These are phyloP conservation scores for Neurospora cerealis DNA, from an alignment of 495 filamentous ascomycete genomes.

Conservation along the genomic window DNA sequence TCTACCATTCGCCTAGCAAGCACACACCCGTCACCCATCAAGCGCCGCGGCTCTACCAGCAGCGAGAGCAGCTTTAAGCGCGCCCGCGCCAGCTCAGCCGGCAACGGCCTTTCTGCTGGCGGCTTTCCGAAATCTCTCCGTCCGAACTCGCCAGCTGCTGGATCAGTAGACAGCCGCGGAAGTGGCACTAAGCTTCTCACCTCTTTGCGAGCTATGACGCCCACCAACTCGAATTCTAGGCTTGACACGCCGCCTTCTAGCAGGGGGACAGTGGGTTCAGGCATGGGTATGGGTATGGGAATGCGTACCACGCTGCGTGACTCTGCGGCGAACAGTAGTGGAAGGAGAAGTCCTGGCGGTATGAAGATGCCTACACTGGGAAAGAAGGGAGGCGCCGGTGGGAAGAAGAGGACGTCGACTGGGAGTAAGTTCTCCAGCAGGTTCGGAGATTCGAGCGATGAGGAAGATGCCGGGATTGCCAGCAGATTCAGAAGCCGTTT, in stretches of 20 bases:
- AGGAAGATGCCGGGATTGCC: slow-evolving; percentile 45
- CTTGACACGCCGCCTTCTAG: slow-evolving; percentile 9
- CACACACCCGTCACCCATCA: slow-evolving; percentile 5
- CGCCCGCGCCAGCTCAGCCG: slow-evolving; percentile 8
- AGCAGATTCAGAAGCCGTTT: slow-evolving; percentile 58
- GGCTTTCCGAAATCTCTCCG: slow-evolving; percentile 31
- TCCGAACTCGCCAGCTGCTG: neutral
- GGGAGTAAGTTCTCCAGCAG: slow-evolving; percentile 29
- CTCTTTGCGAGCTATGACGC: slow-evolving; percentile 31
- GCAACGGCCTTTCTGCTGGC: neutral
- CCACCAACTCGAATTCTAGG: slow-evolving; percentile 19
- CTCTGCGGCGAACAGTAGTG: slow-evolving; percentile 1
- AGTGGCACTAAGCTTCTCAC: neutral
- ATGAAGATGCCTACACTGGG: slow-evolving; percentile 27
- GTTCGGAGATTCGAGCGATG: slow-evolving; percentile 61
- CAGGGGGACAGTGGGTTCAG: neutral
- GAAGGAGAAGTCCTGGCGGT: slow-evolving; percentile 11
- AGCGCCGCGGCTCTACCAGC: slow-evolving; percentile 32
- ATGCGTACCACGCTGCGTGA: slow-evolving; percentile 25
- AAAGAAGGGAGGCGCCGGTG: slow-evolving; percentile 14
- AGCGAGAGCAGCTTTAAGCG: slow-evolving; percentile 44
- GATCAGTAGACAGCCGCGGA: neutral
- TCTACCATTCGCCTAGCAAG: neutral
- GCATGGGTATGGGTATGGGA: slow-evolving; percentile 11
- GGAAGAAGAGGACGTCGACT: slow-evolving; percentile 1